Evolutionary conservation across 345 rosid species (phyloP), one percentile per base, ranked within the genome.

Genomic region (Excoecaria cochinchinensis): DNA sequence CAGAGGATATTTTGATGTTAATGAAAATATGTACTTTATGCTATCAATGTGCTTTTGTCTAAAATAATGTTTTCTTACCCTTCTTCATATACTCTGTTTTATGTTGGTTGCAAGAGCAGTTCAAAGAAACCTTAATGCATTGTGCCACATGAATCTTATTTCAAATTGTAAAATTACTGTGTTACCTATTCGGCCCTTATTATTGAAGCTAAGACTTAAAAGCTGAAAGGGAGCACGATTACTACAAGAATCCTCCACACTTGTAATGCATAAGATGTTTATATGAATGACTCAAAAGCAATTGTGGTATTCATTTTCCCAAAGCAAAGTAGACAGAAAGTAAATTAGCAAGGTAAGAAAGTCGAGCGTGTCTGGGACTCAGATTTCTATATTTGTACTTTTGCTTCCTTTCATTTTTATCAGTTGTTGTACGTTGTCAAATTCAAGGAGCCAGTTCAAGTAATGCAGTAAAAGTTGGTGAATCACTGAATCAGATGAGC

Each of bases 1-100:
- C 80, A 64, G 70, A 56, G 68, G 69, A 48, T 72, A 57, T 14
- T 31, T 58, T 48, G 17, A 58, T 78, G 56, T 69, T 24, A 64
- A 72, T 72, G 52, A 47, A 63, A 65, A 44, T 44, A 65, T 47
- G 59, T 72, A 21, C 42, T 25, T 67, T 65, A 31, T 25, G 9
- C 57, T 16, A 0, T 42, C 15, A 4, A 4, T 67, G 61, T 14
- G 11, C 22, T 38, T n/a, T 38, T 58, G 12, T 58, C 73, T 21
- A 50, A 44, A 76, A 65, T 66, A 53, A 53, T 17, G 1, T 53
- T 39, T 19, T 47, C 19, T 39, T 76, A 59, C 13, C 36, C 44
- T 31, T 48, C 21, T 31, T 48, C 21, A 5, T 6, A 6, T 31
- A 39, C 36, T 47, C 51, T 31, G 13, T 12, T 67, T 6, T 14